Base-by-base conservation (phyloP, 2,329 filamentous ascomycete species). In the Aspergillus jensenii region DNA sequence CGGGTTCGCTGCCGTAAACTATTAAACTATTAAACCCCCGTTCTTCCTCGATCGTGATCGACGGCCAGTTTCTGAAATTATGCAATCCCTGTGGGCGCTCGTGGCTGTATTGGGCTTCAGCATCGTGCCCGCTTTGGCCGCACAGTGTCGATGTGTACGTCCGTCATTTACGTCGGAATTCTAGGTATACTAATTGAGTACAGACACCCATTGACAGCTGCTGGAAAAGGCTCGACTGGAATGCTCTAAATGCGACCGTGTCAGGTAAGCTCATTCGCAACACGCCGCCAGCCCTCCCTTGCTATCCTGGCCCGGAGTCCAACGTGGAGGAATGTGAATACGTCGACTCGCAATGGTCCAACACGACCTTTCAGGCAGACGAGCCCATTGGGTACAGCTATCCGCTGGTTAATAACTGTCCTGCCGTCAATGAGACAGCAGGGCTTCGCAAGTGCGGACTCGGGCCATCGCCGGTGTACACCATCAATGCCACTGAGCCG, bases 221-320 rank as follows among this genome's bases (percentile, higher is more conserved):
- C 56, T 76, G 73, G 74, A 73, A 74, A 3, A 65, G 66, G 0
- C 46, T 47, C 3, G 31, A 59, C 14, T 77, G 73, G 73, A 56
- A 66, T 46, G 44, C 56, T 1, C 65, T 78, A 46, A 78, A 77
- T 40, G 44, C 47, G 3, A 67, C 71, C 0, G 55, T 77, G 15
- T 61, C 61, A 1, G 74, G 74, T 9, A 67, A 67, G 39, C 62
- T 76, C 2, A 69, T 77, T 27, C 51, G 56, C n/a, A 70, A 70
- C 15, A 49, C 55, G 4, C 75, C 74, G 5, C 58, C 69, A 6
- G 74, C 72, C 11, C 61, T 64, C 33, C 66, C 72, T 15, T 77
- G 74, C 55, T 76, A 76, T 52, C 63, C 68, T 4, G 71, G 69
- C 9, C 62, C 69, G 15, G 54, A 61, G 27, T 59, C 67, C 17